Base-by-base conservation (phyloP, 2,329 filamentous ascomycete species). In the Fonsecaea multimorphosa region DNA sequence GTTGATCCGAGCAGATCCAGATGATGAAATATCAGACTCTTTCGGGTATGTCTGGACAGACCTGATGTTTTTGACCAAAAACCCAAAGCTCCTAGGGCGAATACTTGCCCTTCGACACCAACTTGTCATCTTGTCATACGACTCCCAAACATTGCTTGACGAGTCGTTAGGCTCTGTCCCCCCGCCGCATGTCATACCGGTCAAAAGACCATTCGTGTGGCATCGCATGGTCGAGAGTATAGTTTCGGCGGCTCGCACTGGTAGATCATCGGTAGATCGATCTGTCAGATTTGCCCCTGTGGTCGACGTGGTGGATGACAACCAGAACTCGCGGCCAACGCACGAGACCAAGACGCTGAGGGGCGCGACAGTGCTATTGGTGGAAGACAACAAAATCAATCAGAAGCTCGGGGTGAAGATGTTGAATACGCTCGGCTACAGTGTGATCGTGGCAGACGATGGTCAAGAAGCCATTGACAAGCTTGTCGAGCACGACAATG, bases 391-490 rank as follows among this genome's bases (percentile, higher is more conserved):
- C 55, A 72, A 75, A 68, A 75, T 76, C 65, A 76, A 76, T 46
- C 74, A 89, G 60, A 86, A 85, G 54, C 84, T 91, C 0, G 81
- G 90, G n/a, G 83, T 89, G 22, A 87, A 80, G 71, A 90, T 90
- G 84, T 83, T 91, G 8, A 80, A 80, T 31, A 89, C 88, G 70
- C 83, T 91, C 14, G 89, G 89, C 9, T 91, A 91, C 75, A 79
- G 78, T 34, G 82, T 83, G 58, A 82, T 91, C 68, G 58, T 72
- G 11, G 74, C 74, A n/a, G 67, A 71, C 44, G 71, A 76, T 56
- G 74, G 74, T 12, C 65, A 73, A 59, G 70, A 75, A 34, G 74
- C 70, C 6, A 71, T 75, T 12, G 67, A 72, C 19, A 64, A 71
- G 34, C 38, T 75, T 3, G 24, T 74, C 6, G 68, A 70, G 44